A percentile compares a stretch with the other conserved stretches of the same genome.
Evolutionary conservation across 225 moss, liverwort and hornwort species (phyloP).

Genomic region (Pseudoscleropodium purum): DNA sequence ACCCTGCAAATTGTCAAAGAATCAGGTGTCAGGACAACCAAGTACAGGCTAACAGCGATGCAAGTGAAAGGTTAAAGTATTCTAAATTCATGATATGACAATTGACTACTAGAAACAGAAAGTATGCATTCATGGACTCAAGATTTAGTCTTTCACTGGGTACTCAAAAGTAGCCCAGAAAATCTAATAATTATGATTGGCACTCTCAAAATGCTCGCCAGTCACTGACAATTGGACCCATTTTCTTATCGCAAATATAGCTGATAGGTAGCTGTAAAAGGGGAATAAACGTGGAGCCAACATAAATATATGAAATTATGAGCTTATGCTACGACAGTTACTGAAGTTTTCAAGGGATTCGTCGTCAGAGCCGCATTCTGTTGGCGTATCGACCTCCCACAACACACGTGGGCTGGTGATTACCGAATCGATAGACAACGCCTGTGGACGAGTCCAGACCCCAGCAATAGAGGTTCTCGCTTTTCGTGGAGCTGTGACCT

Average conservation of each 20-base stretch:
- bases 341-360: slow-evolving; percentile 14
- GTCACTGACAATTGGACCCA: neutral
- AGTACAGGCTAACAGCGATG: neutral
- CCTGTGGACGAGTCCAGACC: slow-evolving; percentile 34
- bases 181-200: neutral
- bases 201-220: neutral
- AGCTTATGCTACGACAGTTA: neutral
- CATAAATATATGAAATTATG: neutral
- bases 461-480: slow-evolving; percentile 28
- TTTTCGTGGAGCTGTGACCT: slow-evolving; percentile 1
- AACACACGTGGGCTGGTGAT: slow-evolving; percentile 33
- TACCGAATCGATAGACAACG: slow-evolving; percentile 8
- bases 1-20: neutral
- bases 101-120: neutral
- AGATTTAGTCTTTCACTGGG: neutral
- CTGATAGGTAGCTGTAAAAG: neutral
- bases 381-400: slow-evolving; percentile 47
- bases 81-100: neutral
- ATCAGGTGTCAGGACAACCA: neutral
- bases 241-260: neutral
- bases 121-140: neutral
- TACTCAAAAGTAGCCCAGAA: neutral
- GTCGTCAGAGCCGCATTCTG: slow-evolving; percentile 6
- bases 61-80: neutral
- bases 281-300: neutral